phyloP scores from a whole-genome alignment of 768 basidiomycete species.

The Boletus eberwhitei region DNA sequence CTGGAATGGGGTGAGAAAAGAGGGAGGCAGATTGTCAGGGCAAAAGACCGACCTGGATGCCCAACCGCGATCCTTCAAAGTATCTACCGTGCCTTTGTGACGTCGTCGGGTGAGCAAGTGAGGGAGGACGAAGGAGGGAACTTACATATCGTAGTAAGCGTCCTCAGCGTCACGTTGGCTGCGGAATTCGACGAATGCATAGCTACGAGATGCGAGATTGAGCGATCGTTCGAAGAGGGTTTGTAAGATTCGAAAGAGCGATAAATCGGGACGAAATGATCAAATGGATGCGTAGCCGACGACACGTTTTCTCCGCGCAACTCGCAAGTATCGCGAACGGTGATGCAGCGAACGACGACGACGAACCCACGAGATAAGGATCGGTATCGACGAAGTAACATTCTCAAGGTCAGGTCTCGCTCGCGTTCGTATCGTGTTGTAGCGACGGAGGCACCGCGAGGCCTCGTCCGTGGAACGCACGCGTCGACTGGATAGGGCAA shows the following conservation, averaged over 20 bases:
- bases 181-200: constrained; percentile 85
- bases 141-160: constrained; percentile 81
- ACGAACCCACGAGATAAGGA: constrained; percentile 30
- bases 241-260: constrained; percentile 37
- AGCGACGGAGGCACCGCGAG: constrained; percentile 23
- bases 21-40: not conserved
- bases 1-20: constrained; percentile 32
- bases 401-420: constrained; percentile 23
- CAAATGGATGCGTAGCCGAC: constrained; percentile 24
- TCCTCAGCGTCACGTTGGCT: constrained; percentile 76
- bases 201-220: constrained; percentile 65
- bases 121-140: not conserved
- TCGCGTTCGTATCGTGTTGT: constrained; percentile 29
- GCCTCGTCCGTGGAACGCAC: constrained; percentile 33
- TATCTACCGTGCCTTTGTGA: constrained; percentile 63
- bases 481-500: constrained; percentile 38
- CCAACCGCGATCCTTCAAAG: constrained; percentile 72
- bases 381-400: constrained; percentile 27
- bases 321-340: constrained; percentile 26
- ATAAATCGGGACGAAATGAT: constrained; percentile 30
- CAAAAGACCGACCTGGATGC: constrained; percentile 57
- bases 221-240: constrained; percentile 45
- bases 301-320: constrained; percentile 28
- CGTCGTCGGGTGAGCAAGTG: constrained; percentile 10
- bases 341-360: constrained; percentile 25